Evolutionary conservation across 768 basidiomycete species (phyloP), one percentile per base, ranked within the genome.

Genomic region (Panaeolus papilionaceus): DNA sequence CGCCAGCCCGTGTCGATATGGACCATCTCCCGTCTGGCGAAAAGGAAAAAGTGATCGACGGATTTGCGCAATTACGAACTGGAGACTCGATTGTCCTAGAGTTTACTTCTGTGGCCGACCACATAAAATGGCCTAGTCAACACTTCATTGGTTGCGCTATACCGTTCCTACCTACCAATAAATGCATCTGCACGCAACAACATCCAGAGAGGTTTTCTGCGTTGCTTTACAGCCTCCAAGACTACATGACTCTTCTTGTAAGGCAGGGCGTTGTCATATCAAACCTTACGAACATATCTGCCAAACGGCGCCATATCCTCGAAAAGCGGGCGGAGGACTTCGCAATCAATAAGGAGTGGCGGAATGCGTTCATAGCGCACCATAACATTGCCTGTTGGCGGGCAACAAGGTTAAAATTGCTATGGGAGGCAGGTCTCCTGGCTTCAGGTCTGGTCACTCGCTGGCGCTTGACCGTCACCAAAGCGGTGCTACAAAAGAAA

Each of bases 381-480:
- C 73, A 74, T 54, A 81, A 81, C 6, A 39, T 78, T 14, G 68
- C 70, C 23, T 79, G 72, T 40, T 86, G 84, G 86, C 79, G 86
- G 64, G 81, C 83, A 69, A 78, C 84, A 64, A 76, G 82, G 67
- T 76, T 88, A n/a, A 71, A 83, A 68, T 64, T 84, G 38, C 77
- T 77, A 37, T 87, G 89, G 79, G 87, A 90, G 72, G 85, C 83
- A 23, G 85, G 80, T 0, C 77, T 89, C 42, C 73, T 89, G 16
- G 74, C 77, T 47, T 80, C 78, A 3, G 82, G 83, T 16, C 73
- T 79, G 69, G 70, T 89, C 63, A 76, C 75, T 70, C 79, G 85
- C 64, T 90, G 88, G 89, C 75, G 79, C 12, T 73, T 86, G 33
- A 72, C 75, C 58, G 14, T 65, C 62, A 38, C 16, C 2, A 63